Conservation (phyloP, 495 filamentous ascomycete species). For the Neurospora sp. region DNA sequence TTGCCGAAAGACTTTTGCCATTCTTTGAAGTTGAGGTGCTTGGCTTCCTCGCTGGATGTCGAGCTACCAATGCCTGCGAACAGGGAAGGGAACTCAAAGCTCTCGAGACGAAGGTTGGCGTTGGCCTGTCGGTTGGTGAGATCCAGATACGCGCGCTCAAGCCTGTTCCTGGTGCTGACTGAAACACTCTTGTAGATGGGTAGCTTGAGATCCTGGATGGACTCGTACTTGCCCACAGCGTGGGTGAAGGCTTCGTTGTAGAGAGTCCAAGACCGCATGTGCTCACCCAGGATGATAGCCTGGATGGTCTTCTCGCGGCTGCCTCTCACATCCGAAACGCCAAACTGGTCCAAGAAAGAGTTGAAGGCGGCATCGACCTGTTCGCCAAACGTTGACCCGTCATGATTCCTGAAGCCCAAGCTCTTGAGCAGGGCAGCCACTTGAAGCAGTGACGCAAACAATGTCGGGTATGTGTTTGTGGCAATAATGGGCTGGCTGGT, state of each 20-base stretch:
- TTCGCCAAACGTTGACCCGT: conserved; percentile 75
- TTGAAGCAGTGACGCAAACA: conserved; percentile 66
- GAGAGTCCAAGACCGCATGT: conserved; percentile 67
- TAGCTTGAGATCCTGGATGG: conserved; percentile 55
- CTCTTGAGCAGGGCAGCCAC: conserved; percentile 57
- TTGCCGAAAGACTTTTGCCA: conserved; percentile 68
- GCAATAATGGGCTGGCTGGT: conserved; percentile 70
- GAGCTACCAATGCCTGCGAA: conserved; percentile 84
- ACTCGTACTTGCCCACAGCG: conserved; percentile 80
- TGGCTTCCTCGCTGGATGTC: conserved; percentile 59
- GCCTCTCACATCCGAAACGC: conserved; percentile 65
- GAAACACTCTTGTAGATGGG: conserved; percentile 61
- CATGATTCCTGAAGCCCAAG: conserved; percentile 70
- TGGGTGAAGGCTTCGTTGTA: conserved; percentile 91
- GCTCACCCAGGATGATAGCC: conserved; percentile 75
- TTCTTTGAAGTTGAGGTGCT: conserved; percentile 65
- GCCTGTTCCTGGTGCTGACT: conserved; percentile 57
- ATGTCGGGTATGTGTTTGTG: conserved; percentile 51
- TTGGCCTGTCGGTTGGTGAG: conserved; percentile 56
- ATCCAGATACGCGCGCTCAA: conserved; percentile 75
- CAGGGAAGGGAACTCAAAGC: conserved; percentile 82
- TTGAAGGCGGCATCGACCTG: conserved; percentile 62
- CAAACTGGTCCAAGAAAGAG: conserved; percentile 63
- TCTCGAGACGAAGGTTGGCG: conserved; percentile 56
- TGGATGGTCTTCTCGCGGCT: conserved; percentile 89